phyloP scores from a whole-genome alignment of 306 rosid species.

The Oxytropis ochrocephala region DNA sequence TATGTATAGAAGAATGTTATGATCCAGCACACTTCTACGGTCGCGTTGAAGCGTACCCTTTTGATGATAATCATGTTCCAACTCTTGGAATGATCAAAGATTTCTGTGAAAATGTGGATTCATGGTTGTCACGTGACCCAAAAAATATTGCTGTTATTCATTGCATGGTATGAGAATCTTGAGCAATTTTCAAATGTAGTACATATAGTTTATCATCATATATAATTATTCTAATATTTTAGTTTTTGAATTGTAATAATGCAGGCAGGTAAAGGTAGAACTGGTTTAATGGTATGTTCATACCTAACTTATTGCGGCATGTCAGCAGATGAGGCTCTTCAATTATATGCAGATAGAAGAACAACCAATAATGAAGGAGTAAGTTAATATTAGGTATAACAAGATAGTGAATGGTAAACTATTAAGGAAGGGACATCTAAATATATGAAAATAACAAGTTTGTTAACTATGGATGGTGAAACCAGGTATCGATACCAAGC shows the following conservation, averaged over 20 bases:
- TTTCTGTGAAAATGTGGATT: slow-evolving; percentile 74
- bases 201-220: neutral
- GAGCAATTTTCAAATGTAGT: neutral
- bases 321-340: slow-evolving; percentile 83
- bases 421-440: neutral
- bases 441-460: neutral
- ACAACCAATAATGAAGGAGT: slow-evolving; percentile 98
- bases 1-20: slow-evolving; percentile 83
- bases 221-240: neutral
- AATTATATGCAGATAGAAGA: slow-evolving; percentile 77
- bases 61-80: slow-evolving; percentile 93
- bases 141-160: slow-evolving; percentile 77
- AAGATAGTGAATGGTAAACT: neutral
- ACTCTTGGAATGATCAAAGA: slow-evolving; percentile 62
- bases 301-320: slow-evolving; percentile 78
- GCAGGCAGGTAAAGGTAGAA: slow-evolving; percentile 98
- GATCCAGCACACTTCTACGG: slow-evolving; percentile 74
- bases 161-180: slow-evolving; percentile 69
- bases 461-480: neutral
- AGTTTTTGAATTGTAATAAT: slow-evolving; percentile 13
- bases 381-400: slow-evolving; percentile 60
- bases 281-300: slow-evolving; percentile 86
- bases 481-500: slow-evolving; percentile 97
- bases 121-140: slow-evolving; percentile 68
- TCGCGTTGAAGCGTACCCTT: slow-evolving; percentile 81